Base-by-base conservation (phyloP, 2,329 filamentous ascomycete genomes). In the Xylogone sp. region DNA sequence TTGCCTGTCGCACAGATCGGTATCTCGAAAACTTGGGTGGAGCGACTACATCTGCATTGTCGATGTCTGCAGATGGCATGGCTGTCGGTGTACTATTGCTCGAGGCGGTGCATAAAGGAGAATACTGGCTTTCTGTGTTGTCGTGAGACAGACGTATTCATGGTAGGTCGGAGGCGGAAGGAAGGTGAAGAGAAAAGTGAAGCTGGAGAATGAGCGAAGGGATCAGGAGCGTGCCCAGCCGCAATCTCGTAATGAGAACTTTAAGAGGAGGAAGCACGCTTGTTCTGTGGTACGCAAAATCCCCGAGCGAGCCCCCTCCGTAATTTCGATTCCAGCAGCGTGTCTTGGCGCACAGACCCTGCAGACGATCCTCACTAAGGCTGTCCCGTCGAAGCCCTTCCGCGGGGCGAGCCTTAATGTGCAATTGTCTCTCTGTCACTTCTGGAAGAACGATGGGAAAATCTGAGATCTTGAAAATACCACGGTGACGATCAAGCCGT, bases 11-110 rank as follows among this genome's bases (percentile, higher is more conserved):
- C 50, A 83, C 78, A 24, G 78, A 81, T 56, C 79, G 73, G 66
- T 84, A 84, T 42, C 81, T 75, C 50, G 79, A 78, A 62, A 80
- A 75, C 61, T 79, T 82, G 48, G 66, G 63, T 24, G 64, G 64
- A 19, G 53, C 43, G 46, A 46, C 43, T 34, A 50, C 47, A 29
- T 39, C 43, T 44, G 49, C 4, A 12, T 43, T 20, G 21, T 46
- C 19, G 27, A 34, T 19, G 42, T 48, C 21, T 5, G 44, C 45
- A 42, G 52, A 52, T 16, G 34, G 34, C 34, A 39, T 39, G 34
- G 34, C 34, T 18, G n/a, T 16, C 34, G 12, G 34, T 5, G 34
- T 39, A 16, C 34, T 39, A 39, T 16, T 39, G 34, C 34, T 39
- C 12, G n/a, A 39, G 34, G 10, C 34, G 34, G 8, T 18, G 8